A percentile compares a stretch with the other conserved stretches of the same genome.
Evolutionary conservation across 495 filamentous ascomycete species (phyloP).

Genomic region (Neurospora africana): DNA sequence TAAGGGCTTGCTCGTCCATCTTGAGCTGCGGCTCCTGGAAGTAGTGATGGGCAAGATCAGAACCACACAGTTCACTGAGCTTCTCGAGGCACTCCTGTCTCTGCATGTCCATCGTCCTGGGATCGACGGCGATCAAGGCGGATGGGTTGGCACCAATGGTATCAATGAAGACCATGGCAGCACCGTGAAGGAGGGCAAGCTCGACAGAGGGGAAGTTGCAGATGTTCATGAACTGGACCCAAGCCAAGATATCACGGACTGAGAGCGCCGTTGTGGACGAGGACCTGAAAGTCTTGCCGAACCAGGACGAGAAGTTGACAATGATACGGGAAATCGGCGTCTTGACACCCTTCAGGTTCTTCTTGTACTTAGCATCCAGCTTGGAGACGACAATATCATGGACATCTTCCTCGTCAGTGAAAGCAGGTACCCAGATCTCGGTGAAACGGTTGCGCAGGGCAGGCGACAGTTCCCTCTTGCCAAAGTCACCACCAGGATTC

Average conservation of each 20-base stretch:
- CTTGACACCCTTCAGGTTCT: background rate
- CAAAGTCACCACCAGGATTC: conserved; percentile 98
- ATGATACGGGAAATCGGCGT: conserved; percentile 50
- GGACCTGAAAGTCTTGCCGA: conserved; percentile 64
- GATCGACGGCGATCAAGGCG: conserved; percentile 59
- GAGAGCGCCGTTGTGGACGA: conserved; percentile 66
- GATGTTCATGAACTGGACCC: conserved; percentile 87
- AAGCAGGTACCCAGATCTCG: conserved; percentile 91
- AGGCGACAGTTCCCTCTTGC: conserved; percentile 91
- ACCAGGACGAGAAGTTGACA: conserved; percentile 87
- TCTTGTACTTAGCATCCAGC: conserved; percentile 35
- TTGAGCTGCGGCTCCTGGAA: conserved; percentile 34
- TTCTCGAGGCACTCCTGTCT: conserved; percentile 61
- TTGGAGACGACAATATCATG: conserved; percentile 76
- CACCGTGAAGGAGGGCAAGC: conserved; percentile 61
- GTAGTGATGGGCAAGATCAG: conserved; percentile 56
- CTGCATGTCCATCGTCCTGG: conserved; percentile 47
- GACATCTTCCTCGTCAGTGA: conserved; percentile 73
- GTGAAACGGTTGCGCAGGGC: conserved; percentile 95
- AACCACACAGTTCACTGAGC: conserved; percentile 53
- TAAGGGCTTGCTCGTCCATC: conserved; percentile 39
- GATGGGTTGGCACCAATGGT: conserved; percentile 90
- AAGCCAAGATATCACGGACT: conserved; percentile 79
- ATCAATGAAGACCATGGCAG: conserved; percentile 92
- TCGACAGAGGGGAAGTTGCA: conserved; percentile 32